A percentile compares a stretch with the other conserved stretches of the same genome.
Conservation (phyloP, 768 basidiomycete genomes). For the Leccinum disarticulatum region DNA sequence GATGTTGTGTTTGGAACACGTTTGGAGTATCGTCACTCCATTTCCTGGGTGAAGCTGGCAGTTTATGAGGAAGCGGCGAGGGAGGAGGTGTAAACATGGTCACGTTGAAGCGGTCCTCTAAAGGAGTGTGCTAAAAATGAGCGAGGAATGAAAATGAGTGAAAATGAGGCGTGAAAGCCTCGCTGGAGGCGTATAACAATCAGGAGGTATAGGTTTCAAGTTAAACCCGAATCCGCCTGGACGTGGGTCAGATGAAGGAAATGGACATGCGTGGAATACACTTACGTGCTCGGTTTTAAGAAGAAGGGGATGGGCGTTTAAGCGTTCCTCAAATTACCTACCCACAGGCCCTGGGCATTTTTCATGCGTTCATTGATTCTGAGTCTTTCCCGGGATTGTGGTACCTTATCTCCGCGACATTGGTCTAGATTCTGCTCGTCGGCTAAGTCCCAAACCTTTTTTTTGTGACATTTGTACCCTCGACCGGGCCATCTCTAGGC, state of each 20-base stretch:
- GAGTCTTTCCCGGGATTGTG: neutral
- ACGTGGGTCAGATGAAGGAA: slow-evolving; percentile 9
- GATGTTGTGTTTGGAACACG: slow-evolving; percentile 3
- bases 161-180: slow-evolving; percentile 13
- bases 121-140: slow-evolving; percentile 32
- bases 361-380: slow-evolving; percentile 1
- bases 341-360: neutral
- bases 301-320: neutral
- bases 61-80: slow-evolving; percentile 36
- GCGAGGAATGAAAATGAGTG: slow-evolving; percentile 19
- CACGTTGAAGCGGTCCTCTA: slow-evolving; percentile 3
- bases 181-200: neutral
- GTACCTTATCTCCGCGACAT: slow-evolving; percentile 28
- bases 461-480: neutral
- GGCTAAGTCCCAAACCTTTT: neutral
- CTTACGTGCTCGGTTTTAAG: slow-evolving; percentile 12
- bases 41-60: slow-evolving; percentile 7
- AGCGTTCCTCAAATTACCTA: neutral
- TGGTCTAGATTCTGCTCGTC: neutral
- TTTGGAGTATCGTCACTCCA: neutral
- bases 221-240: slow-evolving; percentile 5
- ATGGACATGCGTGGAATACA: neutral
- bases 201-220: neutral
- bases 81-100: slow-evolving; percentile 45
- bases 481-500: neutral